Percentiles rank a stretch among this genome's conserved stretches.
phyloP scores from a whole-genome alignment of 306 rosid species.

The Vigna radiata region DNA sequence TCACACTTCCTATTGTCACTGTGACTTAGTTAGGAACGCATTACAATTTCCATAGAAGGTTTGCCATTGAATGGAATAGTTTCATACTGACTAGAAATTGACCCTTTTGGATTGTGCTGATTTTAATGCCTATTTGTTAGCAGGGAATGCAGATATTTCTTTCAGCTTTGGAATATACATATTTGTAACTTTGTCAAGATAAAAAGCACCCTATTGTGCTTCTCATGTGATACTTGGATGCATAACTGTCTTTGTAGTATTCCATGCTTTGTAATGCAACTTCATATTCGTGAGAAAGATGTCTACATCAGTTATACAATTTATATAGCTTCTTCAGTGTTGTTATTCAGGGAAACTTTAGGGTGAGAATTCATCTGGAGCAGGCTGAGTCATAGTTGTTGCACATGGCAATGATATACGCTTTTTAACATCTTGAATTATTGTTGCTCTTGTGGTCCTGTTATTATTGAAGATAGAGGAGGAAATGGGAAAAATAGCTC shows the following conservation, averaged over 20 bases:
- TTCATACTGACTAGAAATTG: slow-evolving; percentile 1
- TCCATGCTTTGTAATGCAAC: slow-evolving; percentile 24
- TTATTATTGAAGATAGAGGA: slow-evolving; percentile 18
- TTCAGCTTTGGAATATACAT: not conserved
- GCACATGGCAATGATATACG: slow-evolving; percentile 17
- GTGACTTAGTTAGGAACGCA: slow-evolving; percentile 1
- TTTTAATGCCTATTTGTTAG: slow-evolving; percentile 16
- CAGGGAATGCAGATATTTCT: not conserved
- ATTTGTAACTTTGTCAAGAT: slow-evolving; percentile 12
- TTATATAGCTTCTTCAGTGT: slow-evolving; percentile 1
- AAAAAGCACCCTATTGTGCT: not conserved
- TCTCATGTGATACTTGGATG: slow-evolving; percentile 11
- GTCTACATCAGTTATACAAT: not conserved
- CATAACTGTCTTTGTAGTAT: slow-evolving; percentile 6
- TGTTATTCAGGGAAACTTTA: slow-evolving; percentile 11
- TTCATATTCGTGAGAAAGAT: not conserved
- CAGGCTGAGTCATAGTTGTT: not conserved
- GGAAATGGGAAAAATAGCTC: slow-evolving; percentile 72
- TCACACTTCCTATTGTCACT: not conserved
- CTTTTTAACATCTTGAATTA: slow-evolving; percentile 14
- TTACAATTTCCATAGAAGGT: not conserved
- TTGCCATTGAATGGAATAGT: not conserved
- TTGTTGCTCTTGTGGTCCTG: slow-evolving; percentile 13
- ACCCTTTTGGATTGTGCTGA: not conserved
- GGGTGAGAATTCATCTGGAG: slow-evolving; percentile 32